Base-by-base conservation (phyloP, 371 early-diverging fungal species). In the Zychaea mexicana region DNA sequence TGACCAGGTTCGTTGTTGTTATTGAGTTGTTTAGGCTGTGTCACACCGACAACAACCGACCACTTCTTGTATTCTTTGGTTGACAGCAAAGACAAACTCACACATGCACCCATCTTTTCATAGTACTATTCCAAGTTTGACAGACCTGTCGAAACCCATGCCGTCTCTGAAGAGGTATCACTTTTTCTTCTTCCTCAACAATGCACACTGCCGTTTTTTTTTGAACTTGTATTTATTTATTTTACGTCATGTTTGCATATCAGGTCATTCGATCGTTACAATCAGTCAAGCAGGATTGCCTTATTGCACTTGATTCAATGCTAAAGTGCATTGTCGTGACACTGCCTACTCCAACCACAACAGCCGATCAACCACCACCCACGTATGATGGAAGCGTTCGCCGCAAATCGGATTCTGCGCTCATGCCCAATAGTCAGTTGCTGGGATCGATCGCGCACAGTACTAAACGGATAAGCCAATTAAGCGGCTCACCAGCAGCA, bases 231-330 rank as follows among this genome's bases (percentile, higher is more conserved):
- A n/a, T n/a, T n/a, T n/a, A n/a, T n/a, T n/a, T n/a, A n/a, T 33
- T 8, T 33, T 33, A 33, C 12, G 33, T 42, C n/a, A 15, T 15
- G 15, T 42, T n/a, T n/a, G n/a, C n/a, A n/a, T n/a, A n/a, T 17
- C 24, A 74, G 68, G 70, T 79, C 1, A 47, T 69, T 22, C 61
- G 69, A 27, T 75, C 76, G 3, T 55, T 80, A 19, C 66, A 75
- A 26, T 72, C 81, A 22, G 73, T 75, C 8, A 80, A 77, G 52
- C 62, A 73, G 22, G 71, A 69, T 9, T 73, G 73, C 22, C 64
- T 80, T 19, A 47, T 58, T 10, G 77, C 75, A 10, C 66, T 80
- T 13, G 76, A 77, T 70, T 36, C 71, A 15, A 54, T 77, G 3
- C 46, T 80, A n/a, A 47, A 69, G 3, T 67, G 75, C 32, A 71